Evolutionary conservation across 2,329 filamentous ascomycete genomes (phyloP), one percentile per base, ranked within the genome.

Genomic region (Cytospora chrysosperma): DNA sequence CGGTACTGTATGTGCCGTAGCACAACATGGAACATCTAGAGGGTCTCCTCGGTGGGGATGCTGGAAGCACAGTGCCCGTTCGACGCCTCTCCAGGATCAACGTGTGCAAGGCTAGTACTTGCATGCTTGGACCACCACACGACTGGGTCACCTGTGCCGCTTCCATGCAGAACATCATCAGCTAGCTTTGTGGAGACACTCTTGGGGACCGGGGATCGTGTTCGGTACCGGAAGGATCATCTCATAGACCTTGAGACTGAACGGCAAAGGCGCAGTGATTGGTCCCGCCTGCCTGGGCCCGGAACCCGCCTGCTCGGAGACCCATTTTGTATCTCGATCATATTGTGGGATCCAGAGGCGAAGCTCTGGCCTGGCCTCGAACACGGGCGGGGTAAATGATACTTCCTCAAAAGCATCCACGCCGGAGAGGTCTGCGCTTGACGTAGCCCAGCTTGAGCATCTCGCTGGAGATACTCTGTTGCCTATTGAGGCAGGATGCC

Each of bases 11-110:
- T 47, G 53, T 3, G 4, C 17, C 27, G 49, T 59, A 34, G 58
- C 53, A 58, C 32, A 59, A 51, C 58, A 61, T 55, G 54, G 24
- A 30, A 30, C 28, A 30, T 30, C 28, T 32, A 26, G 51, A 37
- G 26, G 30, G 21, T 32, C 32, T 40, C 37, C 37, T 26, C 40
- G 53, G 52, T 50, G 63, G 59, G 62, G 62, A 62, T 43, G 62
- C 53, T 64, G 62, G 62, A 24, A 61, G 34, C 53, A 64, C 58
- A 57, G 62, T 53, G 37, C 37, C 62, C 59, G 54, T 53, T 54
- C 21, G 24, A 28, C n/a, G 3, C 43, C 43, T 9, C 43, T 12
- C n/a, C 43, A 34, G 21, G 7, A 19, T 5, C 4, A 13, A 24
- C n/a, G 10, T n/a, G n/a, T 24, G 43, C 43, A 47, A 6, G n/a